A percentile compares a stretch with the other conserved stretches of the same genome.
phyloP scores from a whole-genome alignment of 2,329 filamentous ascomycete species.

The Phialemoniopsis sp. region DNA sequence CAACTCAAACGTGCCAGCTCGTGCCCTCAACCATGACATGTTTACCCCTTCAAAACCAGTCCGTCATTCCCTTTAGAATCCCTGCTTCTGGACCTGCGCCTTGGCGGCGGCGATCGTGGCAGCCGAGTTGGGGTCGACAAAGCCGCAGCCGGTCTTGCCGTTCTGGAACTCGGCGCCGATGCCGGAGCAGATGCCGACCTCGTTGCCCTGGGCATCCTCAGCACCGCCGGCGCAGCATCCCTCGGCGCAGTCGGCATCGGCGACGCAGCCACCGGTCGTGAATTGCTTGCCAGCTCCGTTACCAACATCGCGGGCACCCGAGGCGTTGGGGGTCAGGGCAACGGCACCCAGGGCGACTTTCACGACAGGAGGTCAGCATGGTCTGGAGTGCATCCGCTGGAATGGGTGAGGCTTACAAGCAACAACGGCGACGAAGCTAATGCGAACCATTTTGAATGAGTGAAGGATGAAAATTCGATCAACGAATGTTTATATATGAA shows the following conservation, averaged over 20 bases:
- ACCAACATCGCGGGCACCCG: constrained; percentile 23
- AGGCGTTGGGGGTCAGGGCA: constrained; percentile 21
- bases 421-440: constrained; percentile 16
- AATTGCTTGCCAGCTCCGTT: constrained; percentile 20
- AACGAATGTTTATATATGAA: too few species aligned
- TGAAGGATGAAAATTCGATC: neutral
- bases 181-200: constrained; percentile 22
- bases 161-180: constrained; percentile 22
- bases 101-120: constrained; percentile 22
- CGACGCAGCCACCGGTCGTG: constrained; percentile 26
- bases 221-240: constrained; percentile 22
- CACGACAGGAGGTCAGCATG: neutral
- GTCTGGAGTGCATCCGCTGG: too few species aligned
- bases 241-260: constrained; percentile 21
- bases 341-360: constrained; percentile 18
- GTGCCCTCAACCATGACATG: too few species aligned
- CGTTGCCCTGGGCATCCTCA: constrained; percentile 13
- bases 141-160: constrained; percentile 26
- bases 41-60: neutral
- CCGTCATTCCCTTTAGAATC: constrained; percentile 14
- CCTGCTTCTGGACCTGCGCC: constrained; percentile 24
- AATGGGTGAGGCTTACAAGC: constrained; percentile 13
- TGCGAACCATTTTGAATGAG: constrained; percentile 23
- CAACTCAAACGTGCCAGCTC: too few species aligned
- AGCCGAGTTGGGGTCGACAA: constrained; percentile 22